A percentile compares a stretch with the other conserved stretches of the same genome.
Evolutionary conservation across 352 stramenopile genomes (phyloP).

Genomic region (Phytopythium litorale): DNA sequence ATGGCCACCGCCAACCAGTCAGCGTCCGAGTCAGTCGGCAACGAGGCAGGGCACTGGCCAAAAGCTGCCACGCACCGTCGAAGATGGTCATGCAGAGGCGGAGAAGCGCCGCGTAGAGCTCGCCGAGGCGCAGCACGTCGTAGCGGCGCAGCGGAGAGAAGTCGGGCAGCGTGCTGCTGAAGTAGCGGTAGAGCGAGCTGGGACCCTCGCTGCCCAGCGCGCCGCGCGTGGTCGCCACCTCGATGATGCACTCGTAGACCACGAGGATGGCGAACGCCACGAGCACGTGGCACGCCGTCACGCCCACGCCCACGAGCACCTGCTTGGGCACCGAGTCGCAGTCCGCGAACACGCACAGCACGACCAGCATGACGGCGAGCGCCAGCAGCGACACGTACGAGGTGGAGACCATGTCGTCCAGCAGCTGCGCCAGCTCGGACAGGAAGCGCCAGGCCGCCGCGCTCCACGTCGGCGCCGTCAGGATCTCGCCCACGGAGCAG

Average conservation of each 20-base stretch:
- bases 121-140: slow-evolving; percentile 59
- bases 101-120: slow-evolving; percentile 67
- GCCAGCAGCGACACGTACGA: slow-evolving; percentile 75
- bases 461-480: slow-evolving; percentile 44
- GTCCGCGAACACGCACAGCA: slow-evolving; percentile 67
- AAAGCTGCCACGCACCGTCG: slow-evolving; percentile 41
- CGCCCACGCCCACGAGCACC: slow-evolving; percentile 36
- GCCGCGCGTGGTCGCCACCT: slow-evolving; percentile 61
- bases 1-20: slow-evolving; percentile 6
- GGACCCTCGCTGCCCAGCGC: slow-evolving; percentile 58
- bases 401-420: slow-evolving; percentile 66
- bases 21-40: not conserved
- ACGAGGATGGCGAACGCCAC: slow-evolving; percentile 71
- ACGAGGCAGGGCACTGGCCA: no score
- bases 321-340: slow-evolving; percentile 64
- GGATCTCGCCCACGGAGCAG: slow-evolving; percentile 77
- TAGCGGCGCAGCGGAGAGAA: slow-evolving; percentile 60
- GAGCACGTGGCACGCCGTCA: slow-evolving; percentile 57
- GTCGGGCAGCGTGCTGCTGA: slow-evolving; percentile 69
- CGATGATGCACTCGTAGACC: slow-evolving; percentile 77
- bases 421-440: slow-evolving; percentile 45
- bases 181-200: slow-evolving; percentile 75
- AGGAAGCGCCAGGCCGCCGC: slow-evolving; percentile 40
- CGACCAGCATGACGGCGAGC: slow-evolving; percentile 51
- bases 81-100: slow-evolving; percentile 82